Evolutionary conservation across 2,329 filamentous ascomycete species (phyloP), one percentile per base, ranked within the genome.

Genomic region (Pseudocercospora fuligena): DNA sequence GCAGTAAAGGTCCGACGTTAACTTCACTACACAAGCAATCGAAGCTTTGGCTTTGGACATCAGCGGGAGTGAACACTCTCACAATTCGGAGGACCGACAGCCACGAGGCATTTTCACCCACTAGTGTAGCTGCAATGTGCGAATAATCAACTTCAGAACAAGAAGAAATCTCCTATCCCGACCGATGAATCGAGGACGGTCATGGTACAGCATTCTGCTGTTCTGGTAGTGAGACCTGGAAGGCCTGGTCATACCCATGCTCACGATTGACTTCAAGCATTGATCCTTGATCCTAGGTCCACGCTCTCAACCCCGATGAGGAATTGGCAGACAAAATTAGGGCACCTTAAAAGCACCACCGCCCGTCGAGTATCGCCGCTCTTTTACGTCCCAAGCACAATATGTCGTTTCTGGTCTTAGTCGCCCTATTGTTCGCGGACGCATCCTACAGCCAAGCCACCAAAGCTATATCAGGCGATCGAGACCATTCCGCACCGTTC

Each of bases 401-500:
- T 3, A 49, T 49, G 46, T 11, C 14, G 2, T 49, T 5, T 49
- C 3, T 49, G 6, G 6, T 49, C 3, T 49, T 11, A 1, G 19
- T 49, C 3, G 46, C 12, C 3, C 3, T 3, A n/a, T 8, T 25
- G 6, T 27, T 54, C 11, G 4, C 16, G 5, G 23, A 2, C 3
- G 2, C 16, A 12, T 8, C 25, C 16, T 29, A 14, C 16, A 16
- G 51, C 21, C 23, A 54, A 54, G 51, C 51, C 23, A 54, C 23
- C 5, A 54, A 54, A 54, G 21, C 23, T 23, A 53, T 53, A 21
- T 23, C 49, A 23, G 49, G 49, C 23, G 23, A 53, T 1, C 49
- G 8, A 29, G 49, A 53, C 49, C 19, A 53, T 7, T 14, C 19
- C 1, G 49, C 8, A 27, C 70, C 70, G 1, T 54, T 40, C 12